Evolutionary conservation across 2,329 filamentous ascomycete species (phyloP).

Genomic region (Penicillium rolfsii): DNA sequence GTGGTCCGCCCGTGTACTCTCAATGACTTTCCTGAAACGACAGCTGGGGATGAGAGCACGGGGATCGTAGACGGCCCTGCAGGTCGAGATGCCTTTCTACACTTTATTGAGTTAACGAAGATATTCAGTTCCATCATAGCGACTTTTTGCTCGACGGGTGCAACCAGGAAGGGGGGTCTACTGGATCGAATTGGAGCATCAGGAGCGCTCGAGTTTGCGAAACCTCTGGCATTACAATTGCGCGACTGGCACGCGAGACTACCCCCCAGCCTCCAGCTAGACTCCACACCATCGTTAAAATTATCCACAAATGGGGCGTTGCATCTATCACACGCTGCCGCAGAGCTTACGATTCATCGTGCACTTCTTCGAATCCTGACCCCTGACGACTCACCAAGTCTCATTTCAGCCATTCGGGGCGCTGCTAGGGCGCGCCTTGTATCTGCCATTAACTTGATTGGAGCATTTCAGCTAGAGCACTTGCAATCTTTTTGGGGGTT

Average conservation of each 20-base stretch:
- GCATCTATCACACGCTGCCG: constrained; percentile 14
- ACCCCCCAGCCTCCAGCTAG: constrained; percentile 14
- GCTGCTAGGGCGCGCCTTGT: constrained; percentile 50
- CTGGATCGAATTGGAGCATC: constrained; percentile 14
- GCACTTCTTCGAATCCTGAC: constrained; percentile 16
- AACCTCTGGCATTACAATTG: constrained; percentile 14
- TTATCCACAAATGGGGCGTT: constrained; percentile 16
- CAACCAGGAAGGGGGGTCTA: constrained; percentile 13
- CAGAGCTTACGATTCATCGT: constrained; percentile 19
- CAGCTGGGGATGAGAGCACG: constrained; percentile 24
- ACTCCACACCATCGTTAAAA: constrained; percentile 10
- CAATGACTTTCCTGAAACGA: constrained; percentile 50
- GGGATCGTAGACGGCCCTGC: constrained; percentile 10
- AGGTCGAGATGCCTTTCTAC: constrained; percentile 13
- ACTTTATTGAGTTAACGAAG: constrained; percentile 18
- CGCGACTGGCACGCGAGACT: constrained; percentile 17
- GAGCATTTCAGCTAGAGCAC: constrained; percentile 49
- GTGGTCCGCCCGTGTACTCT: constrained; percentile 52
- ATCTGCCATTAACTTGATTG: constrained; percentile 52
- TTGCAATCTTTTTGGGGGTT: constrained; percentile 55
- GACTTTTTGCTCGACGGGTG: constrained; percentile 17
- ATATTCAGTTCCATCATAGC: constrained; percentile 17
- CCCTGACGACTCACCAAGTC: constrained; percentile 24
- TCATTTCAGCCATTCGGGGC: constrained; percentile 35
- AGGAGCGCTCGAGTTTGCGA: constrained; percentile 13